Percentiles rank a stretch among this genome's conserved stretches.
Evolutionary conservation across 345 rosid genomes (phyloP).

Genomic region (Alliaria petiolata): DNA sequence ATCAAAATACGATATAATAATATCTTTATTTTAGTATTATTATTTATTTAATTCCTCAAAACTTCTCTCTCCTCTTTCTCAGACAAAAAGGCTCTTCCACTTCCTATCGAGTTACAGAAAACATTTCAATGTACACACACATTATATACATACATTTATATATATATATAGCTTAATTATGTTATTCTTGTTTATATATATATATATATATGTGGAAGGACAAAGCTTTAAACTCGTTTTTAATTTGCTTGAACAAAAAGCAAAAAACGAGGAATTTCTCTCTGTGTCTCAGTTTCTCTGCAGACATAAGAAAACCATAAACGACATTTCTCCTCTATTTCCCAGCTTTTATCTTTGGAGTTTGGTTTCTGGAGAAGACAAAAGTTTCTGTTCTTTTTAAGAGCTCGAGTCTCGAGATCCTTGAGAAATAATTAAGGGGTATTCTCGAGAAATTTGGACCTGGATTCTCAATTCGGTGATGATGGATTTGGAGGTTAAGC

Average conservation of each 20-base stretch:
- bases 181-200: neutral
- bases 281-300: neutral
- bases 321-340: constrained; percentile 13
- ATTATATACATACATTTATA: too few relatives aligned
- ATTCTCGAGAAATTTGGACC: constrained; percentile 15
- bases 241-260: constrained; percentile 30
- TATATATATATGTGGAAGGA: constrained; percentile 11
- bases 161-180: neutral
- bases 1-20: neutral
- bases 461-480: neutral
- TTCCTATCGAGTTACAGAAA: constrained; percentile 16
- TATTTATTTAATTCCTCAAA: neutral
- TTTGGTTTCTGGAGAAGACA: constrained; percentile 32
- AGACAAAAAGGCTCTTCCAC: constrained; percentile 29
- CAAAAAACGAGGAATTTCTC: neutral
- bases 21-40: too few relatives aligned
- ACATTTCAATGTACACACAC: constrained; percentile 16
- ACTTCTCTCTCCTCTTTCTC: neutral
- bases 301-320: neutral
- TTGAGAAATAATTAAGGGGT: neutral
- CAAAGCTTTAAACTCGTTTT: constrained; percentile 22
- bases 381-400: constrained; percentile 17
- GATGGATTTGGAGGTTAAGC: constrained; percentile 50
- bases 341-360: constrained; percentile 27
- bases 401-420: constrained; percentile 26